Evolutionary conservation across 176 grass and related monocot species (phyloP).

Genomic region (Miscanthus lutarioriparius): DNA sequence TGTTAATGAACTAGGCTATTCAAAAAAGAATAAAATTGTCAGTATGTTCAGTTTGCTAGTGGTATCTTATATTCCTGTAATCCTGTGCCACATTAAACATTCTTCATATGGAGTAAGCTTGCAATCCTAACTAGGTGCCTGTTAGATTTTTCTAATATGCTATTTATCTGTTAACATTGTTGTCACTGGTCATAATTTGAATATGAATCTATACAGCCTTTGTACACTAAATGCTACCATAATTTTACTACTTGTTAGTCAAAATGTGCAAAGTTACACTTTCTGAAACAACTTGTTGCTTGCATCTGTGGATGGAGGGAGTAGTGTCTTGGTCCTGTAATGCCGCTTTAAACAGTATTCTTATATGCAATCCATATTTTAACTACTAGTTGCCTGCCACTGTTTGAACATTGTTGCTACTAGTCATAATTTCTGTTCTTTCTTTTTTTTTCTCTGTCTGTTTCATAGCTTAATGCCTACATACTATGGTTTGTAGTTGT

Average conservation of each 20-base stretch:
- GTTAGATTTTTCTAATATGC: neutral
- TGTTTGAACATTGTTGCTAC: neutral
- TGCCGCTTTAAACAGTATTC: neutral
- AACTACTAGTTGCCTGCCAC: neutral
- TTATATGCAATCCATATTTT: neutral
- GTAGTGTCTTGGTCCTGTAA: neutral
- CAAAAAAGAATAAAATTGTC: neutral
- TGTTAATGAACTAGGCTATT: neutral
- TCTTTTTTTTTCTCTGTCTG: neutral
- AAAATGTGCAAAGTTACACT: no score
- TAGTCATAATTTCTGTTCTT: neutral
- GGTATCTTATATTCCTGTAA: neutral
- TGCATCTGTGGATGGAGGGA: neutral
- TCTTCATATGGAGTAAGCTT: neutral
- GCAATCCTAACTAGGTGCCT: neutral
- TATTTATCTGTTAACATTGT: neutral
- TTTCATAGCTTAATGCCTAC: neutral
- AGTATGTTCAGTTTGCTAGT: neutral
- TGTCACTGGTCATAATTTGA: neutral
- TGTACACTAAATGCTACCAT: neutral
- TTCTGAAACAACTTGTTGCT: no score
- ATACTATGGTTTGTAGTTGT: slow-evolving; percentile 50
- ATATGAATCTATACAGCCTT: neutral
- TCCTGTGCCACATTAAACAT: neutral
- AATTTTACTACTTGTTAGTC: neutral